phyloP scores from a whole-genome alignment of 768 basidiomycete genomes.

The Phlebiopsis gigantea region DNA sequence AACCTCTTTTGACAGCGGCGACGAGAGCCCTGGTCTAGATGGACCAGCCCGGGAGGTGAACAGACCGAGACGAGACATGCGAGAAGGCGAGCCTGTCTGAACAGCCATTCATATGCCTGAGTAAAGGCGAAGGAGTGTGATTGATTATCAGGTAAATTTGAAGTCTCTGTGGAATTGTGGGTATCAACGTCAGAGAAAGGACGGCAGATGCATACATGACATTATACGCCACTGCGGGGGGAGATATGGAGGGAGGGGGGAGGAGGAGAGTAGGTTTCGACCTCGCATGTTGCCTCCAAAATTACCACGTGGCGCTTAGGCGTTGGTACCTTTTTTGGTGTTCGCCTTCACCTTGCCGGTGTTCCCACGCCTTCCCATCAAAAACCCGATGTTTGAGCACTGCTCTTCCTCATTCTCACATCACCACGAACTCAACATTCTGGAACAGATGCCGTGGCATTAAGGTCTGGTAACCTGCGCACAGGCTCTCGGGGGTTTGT shows the following conservation, averaged over 20 bases:
- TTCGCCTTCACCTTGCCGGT: neutral
- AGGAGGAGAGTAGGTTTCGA: neutral
- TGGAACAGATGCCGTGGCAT: too few relatives aligned
- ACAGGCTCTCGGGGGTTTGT: too few relatives aligned
- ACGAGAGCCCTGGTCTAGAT: slow-evolving; percentile 19
- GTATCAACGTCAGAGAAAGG: neutral
- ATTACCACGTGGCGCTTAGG: neutral
- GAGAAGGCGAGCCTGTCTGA: slow-evolving; percentile 21
- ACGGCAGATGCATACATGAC: neutral
- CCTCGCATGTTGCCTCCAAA: neutral
- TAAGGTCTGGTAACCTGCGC: too few relatives aligned
- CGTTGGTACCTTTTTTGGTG: neutral
- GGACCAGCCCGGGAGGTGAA: slow-evolving; percentile 15
- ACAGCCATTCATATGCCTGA: slow-evolving; percentile 30
- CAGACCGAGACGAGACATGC: slow-evolving; percentile 34
- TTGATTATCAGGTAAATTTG: slow-evolving; percentile 12
- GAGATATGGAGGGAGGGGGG: neutral
- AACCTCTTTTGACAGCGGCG: slow-evolving; percentile 12
- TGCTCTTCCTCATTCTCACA: too few relatives aligned
- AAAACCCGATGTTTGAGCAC: too few relatives aligned
- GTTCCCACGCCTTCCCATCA: neutral
- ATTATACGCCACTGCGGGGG: slow-evolving; percentile 1
- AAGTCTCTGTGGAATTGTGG: neutral
- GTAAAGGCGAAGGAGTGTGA: slow-evolving; percentile 13
- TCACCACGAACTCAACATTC: too few relatives aligned